Evolutionary conservation across 164 flowering plant genomes (phyloP).

Genomic region (Kingdonia uniflora): DNA sequence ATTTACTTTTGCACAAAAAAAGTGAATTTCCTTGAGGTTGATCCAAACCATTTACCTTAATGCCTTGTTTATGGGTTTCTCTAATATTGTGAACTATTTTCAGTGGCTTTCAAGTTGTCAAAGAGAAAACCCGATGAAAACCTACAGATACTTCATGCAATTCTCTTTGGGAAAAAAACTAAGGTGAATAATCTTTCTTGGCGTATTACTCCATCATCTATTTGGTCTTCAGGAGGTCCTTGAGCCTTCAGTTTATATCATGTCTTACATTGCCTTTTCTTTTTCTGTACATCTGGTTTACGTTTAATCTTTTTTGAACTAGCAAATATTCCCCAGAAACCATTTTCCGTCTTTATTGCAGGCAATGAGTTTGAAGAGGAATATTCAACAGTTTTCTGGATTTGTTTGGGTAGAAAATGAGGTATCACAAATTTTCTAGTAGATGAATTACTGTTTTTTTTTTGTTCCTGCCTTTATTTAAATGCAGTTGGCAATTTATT

Average conservation of each 20-base stretch:
- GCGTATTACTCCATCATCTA: not conserved
- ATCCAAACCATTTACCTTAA: no score
- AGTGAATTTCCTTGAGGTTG: no score
- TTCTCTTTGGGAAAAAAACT: slow-evolving; percentile 72
- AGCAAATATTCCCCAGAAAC: not conserved
- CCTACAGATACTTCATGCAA: slow-evolving; percentile 61
- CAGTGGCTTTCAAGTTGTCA: slow-evolving; percentile 90
- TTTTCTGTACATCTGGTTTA: not conserved
- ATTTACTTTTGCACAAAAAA: no score
- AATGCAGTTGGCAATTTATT: no score
- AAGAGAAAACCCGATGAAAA: slow-evolving; percentile 87
- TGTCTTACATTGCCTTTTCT: not conserved
- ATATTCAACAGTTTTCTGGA: slow-evolving; percentile 74
- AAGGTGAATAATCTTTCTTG: slow-evolving; percentile 34
- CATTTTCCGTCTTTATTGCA: slow-evolving; percentile 21
- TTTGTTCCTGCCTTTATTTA: no score
- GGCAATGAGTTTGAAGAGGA: slow-evolving; percentile 54
- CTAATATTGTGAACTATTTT: slow-evolving; percentile 29
- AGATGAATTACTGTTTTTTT: no score
- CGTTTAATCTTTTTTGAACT: not conserved
- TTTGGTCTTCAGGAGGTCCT: not conserved
- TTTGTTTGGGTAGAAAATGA: slow-evolving; percentile 75
- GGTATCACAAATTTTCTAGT: slow-evolving; percentile 27
- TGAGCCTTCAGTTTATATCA: no score
- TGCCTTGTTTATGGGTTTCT: slow-evolving; percentile 11